These are phyloP conservation scores for Bidens hawaiensis DNA, from an alignment of 140 eudicot genomes.

Conservation along the genomic window DNA sequence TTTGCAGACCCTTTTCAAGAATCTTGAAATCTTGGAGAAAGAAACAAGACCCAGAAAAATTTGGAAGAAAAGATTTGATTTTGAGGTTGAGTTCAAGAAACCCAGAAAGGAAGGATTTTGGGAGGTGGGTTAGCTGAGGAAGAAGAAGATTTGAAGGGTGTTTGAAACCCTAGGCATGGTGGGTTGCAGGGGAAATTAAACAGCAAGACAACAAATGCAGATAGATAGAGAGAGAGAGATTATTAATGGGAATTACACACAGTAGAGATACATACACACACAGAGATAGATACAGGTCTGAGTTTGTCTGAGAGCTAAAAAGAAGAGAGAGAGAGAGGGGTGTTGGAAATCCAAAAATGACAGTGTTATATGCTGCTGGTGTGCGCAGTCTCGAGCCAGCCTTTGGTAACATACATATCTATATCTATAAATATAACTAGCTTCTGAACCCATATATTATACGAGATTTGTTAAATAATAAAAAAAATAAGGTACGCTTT, in stretches of 20 bases:
- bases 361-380: slow-evolving; percentile 42
- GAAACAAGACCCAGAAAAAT: neutral
- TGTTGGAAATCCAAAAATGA: slow-evolving; percentile 35
- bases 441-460: neutral
- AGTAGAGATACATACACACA: slow-evolving; percentile 4
- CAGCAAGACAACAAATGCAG: slow-evolving; percentile 27
- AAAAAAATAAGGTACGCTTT: too few species aligned
- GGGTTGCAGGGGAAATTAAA: neutral
- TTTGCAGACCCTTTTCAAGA: too few species aligned
- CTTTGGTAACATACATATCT: too few species aligned
- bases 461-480: too few species aligned
- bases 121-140: slow-evolving; percentile 4
- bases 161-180: slow-evolving; percentile 33
- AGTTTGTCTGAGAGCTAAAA: slow-evolving; percentile 14
- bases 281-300: neutral
- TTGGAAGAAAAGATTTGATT: too few species aligned
- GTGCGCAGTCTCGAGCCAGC: slow-evolving; percentile 41
- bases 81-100: too few species aligned
- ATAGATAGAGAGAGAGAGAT: slow-evolving; percentile 22
- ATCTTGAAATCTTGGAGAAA: too few species aligned
- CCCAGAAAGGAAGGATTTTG: slow-evolving; percentile 1
- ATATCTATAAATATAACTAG: neutral
- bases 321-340: slow-evolving; percentile 9
- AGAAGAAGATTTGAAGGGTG: neutral
- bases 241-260: slow-evolving; percentile 6